Conservation (phyloP, 2,329 filamentous ascomycete species). For the Colletotrichum tanaceti region DNA sequence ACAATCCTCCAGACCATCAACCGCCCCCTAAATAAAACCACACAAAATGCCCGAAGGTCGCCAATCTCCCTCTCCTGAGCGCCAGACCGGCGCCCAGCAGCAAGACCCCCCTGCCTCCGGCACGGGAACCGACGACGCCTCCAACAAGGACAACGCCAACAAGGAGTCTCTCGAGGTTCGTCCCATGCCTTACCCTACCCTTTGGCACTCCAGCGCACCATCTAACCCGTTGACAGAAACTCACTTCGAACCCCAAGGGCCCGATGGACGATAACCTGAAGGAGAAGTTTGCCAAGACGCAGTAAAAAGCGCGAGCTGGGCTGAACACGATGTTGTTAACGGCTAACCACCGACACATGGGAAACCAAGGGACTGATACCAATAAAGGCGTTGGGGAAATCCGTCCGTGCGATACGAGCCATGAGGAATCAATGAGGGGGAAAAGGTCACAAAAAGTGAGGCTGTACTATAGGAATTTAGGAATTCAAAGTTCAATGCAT, state of each 20-base stretch:
- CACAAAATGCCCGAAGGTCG: conserved; percentile 77
- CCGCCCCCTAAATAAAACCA: conserved; percentile 41
- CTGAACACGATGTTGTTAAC: no score
- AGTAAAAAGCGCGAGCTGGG: not conserved
- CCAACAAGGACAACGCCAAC: conserved; percentile 65
- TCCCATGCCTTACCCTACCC: not conserved
- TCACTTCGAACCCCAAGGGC: conserved; percentile 75
- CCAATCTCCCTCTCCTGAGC: conserved; percentile 81
- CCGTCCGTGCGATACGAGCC: conserved; percentile 6
- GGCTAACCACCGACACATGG: no score
- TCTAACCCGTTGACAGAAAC: conserved; percentile 51
- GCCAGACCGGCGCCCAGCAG: conserved; percentile 73
- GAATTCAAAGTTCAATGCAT: not conserved
- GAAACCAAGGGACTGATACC: not conserved
- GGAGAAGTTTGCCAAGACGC: conserved; percentile 69
- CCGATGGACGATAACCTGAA: conserved; percentile 70
- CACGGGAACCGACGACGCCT: conserved; percentile 66
- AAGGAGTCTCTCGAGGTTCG: conserved; percentile 64
- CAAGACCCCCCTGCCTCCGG: conserved; percentile 68
- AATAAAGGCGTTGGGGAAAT: conserved; percentile 23
- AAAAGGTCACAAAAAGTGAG: conserved; percentile 19
- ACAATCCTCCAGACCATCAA: not conserved
- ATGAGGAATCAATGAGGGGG: conserved; percentile 7
- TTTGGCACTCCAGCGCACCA: no score
- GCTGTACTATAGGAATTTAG: conserved; percentile 13